Conservation (phyloP, 2,329 filamentous ascomycete genomes). For the Hypoxylon sp. region DNA sequence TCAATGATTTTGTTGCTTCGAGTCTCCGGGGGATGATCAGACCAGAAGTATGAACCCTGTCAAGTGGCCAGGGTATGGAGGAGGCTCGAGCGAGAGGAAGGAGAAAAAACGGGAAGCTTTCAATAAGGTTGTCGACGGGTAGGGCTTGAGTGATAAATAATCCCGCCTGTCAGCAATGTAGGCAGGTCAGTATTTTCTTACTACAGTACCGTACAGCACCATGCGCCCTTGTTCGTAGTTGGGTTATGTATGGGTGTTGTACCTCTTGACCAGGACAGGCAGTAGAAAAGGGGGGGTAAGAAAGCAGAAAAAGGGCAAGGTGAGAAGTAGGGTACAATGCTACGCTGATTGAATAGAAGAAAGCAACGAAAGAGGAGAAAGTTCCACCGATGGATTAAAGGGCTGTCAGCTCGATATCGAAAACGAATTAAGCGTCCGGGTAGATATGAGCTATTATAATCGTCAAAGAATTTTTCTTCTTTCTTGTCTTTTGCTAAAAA, state of each 20-base stretch:
- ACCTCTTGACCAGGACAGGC: conserved; percentile 30
- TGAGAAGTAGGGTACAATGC: conserved; percentile 19
- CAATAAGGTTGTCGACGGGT: conserved; percentile 31
- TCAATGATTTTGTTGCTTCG: conserved; percentile 40
- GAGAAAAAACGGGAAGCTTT: conserved; percentile 25
- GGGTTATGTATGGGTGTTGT: conserved; percentile 32
- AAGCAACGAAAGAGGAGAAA: conserved; percentile 10
- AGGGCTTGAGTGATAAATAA: conserved; percentile 44
- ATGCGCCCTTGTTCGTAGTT: conserved; percentile 28
- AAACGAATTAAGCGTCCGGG: background rate
- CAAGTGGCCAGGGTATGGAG: conserved; percentile 30
- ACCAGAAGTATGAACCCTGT: conserved; percentile 40
- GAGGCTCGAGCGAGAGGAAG: conserved; percentile 42
- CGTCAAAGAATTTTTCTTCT: background rate
- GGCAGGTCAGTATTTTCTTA: conserved; percentile 17
- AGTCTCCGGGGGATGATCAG: conserved; percentile 43
- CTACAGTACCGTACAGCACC: conserved; percentile 30
- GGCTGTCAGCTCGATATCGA: conserved; percentile 11
- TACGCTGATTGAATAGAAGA: conserved; percentile 20
- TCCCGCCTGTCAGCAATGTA: conserved; percentile 41
- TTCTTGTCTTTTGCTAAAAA: background rate
- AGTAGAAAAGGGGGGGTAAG: conserved; percentile 36
- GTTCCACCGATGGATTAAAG: conserved; percentile 19
- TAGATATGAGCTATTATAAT: background rate
- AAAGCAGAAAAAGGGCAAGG: conserved; percentile 27